Evolutionary conservation across 2,329 filamentous ascomycete species (phyloP).

Genomic region (Alternaria postmessia): DNA sequence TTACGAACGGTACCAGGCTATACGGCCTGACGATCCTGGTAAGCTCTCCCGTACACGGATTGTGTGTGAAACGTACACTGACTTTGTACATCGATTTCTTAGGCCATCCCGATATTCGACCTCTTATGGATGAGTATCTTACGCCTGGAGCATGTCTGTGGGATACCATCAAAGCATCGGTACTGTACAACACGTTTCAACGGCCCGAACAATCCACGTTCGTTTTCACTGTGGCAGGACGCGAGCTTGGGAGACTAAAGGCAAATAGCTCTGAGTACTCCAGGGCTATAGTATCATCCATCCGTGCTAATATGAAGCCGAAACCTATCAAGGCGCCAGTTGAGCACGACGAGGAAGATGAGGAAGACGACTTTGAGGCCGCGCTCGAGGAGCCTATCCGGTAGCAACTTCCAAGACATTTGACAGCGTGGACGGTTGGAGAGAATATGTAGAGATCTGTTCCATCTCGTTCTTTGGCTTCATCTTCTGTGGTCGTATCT

Average conservation of each 20-base stretch:
- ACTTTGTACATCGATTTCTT: background rate
- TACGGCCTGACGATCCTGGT: constrained; percentile 25
- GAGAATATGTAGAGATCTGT: background rate
- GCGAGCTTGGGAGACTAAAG: constrained; percentile 52
- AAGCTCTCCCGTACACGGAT: background rate
- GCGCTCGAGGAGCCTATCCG: constrained; percentile 9
- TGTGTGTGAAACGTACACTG: background rate
- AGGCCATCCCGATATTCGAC: constrained; percentile 18
- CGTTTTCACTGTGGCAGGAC: constrained; percentile 52
- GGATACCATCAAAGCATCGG: constrained; percentile 58
- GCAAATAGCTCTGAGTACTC: constrained; percentile 18
- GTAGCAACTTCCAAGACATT: background rate
- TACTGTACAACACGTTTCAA: constrained; percentile 44
- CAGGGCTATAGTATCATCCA: constrained; percentile 22
- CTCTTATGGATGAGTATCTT: constrained; percentile 25
- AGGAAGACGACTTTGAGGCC: constrained; percentile 31
- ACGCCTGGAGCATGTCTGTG: constrained; percentile 41
- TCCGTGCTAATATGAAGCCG: constrained; percentile 44
- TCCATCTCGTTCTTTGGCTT: background rate
- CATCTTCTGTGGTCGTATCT: background rate
- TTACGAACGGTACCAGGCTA: constrained; percentile 27
- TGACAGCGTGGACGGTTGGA: too few relatives aligned
- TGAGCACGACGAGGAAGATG: constrained; percentile 18
- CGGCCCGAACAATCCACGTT: constrained; percentile 35
- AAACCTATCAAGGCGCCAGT: constrained; percentile 34